phyloP scores from a whole-genome alignment of 2,329 filamentous ascomycete genomes.

The Exophiala dermatitidis region DNA sequence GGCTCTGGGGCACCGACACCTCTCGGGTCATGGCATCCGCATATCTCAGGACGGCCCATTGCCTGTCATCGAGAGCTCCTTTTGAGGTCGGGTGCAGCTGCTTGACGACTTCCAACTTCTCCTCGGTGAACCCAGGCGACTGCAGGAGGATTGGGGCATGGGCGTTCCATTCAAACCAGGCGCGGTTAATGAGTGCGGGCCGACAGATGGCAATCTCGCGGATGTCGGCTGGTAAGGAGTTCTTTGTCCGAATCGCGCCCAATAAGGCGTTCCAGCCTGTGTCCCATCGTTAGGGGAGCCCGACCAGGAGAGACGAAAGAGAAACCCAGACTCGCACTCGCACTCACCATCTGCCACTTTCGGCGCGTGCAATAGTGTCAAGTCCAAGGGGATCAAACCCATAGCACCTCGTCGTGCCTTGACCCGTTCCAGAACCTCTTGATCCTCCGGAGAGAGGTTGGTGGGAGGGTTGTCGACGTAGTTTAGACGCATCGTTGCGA shows the following conservation, averaged over 20 bases:
- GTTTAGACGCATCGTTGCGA: constrained; percentile 45
- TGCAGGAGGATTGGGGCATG: constrained; percentile 66
- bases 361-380: constrained; percentile 48
- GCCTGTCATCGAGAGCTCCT: constrained; percentile 34
- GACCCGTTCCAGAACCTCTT: constrained; percentile 46
- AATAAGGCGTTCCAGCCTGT: constrained; percentile 51
- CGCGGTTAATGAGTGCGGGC: constrained; percentile 70
- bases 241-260: constrained; percentile 49
- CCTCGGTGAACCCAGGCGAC: constrained; percentile 50
- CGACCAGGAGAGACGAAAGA: not conserved
- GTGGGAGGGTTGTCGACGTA: constrained; percentile 48
- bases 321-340: not conserved
- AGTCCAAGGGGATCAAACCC: constrained; percentile 47
- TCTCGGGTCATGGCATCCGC: constrained; percentile 77
- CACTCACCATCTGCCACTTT: constrained; percentile 44
- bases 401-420: constrained; percentile 45
- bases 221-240: constrained; percentile 44
- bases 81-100: constrained; percentile 31
- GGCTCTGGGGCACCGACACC: constrained; percentile 60
- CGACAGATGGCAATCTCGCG: constrained; percentile 75
- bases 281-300: not conserved
- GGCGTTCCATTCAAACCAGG: constrained; percentile 79
- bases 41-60: constrained; percentile 64
- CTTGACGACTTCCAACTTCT: constrained; percentile 43
- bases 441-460: constrained; percentile 36